A percentile compares a stretch with the other conserved stretches of the same genome.
Conservation (phyloP, 805 yeast genomes). For the Candida caryicola region DNA sequence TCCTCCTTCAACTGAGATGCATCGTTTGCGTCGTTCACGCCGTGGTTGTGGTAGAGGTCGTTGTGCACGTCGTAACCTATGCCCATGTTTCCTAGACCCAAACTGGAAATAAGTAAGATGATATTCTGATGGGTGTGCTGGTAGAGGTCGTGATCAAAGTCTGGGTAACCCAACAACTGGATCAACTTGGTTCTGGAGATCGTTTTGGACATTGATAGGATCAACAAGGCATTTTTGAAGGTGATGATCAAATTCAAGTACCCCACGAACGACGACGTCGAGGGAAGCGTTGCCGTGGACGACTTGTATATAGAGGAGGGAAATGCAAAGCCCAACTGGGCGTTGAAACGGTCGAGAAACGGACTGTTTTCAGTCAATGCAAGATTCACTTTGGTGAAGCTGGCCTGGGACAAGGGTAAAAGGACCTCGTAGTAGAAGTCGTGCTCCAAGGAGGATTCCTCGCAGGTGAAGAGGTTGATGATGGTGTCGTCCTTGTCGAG, state of each 20-base stretch:
- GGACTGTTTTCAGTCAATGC: conserved; percentile 3
- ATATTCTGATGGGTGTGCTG: conserved; percentile 18
- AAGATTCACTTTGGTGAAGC: conserved; percentile 15
- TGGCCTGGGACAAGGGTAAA: conserved; percentile 20
- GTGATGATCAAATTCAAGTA: conserved; percentile 27
- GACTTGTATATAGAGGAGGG: conserved; percentile 12
- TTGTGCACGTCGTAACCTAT: conserved; percentile 24
- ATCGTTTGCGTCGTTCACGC: conserved; percentile 4
- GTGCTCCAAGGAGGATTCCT: conserved; percentile 14
- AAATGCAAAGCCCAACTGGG: conserved; percentile 16
- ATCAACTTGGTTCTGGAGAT: conserved; percentile 23
- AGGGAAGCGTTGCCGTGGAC: not conserved
- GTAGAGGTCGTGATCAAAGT: conserved; percentile 6
- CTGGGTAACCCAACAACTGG: conserved; percentile 26
- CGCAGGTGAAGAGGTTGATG: conserved; percentile 17
- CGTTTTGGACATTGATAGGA: conserved; percentile 24
- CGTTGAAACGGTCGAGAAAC: conserved; percentile 9
- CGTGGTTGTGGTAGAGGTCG: conserved; percentile 24
- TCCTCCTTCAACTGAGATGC: conserved; percentile 9
- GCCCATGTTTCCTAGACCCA: conserved; percentile 27
- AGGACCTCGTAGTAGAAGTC: conserved; percentile 18
- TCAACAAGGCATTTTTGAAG: conserved; percentile 27
- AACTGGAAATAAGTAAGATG: conserved; percentile 22
- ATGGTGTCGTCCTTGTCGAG: conserved; percentile 13
- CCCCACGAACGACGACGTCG: conserved; percentile 15